These are phyloP conservation scores for maize (Zea mays) DNA, from an alignment of 176 grass and related monocot species.

Conservation along the genomic window Zm-B73-REFERENCE-NAM-5.0 NC_050100.1:34860501-34861000, in stretches of 20 bases:
- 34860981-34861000: no score
- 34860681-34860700: conserved; percentile 32
- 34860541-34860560: conserved; percentile 50
- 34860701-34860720: conserved; percentile 40
- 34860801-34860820: conserved; percentile 45
- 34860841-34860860: conserved; percentile 51
- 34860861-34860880: conserved; percentile 48
- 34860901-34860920: conserved; percentile 45
- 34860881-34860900: conserved; percentile 45
- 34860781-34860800: conserved; percentile 43
- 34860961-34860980: no score
- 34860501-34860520: conserved; percentile 47
- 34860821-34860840: conserved; percentile 37
- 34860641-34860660: conserved; percentile 43
- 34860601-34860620: conserved; percentile 42
- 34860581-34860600: conserved; percentile 43
- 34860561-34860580: conserved; percentile 38
- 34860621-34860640: conserved; percentile 46
- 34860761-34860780: conserved; percentile 45
- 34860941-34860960: no score
- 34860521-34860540: conserved; percentile 45
- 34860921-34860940: conserved; percentile 14
- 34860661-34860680: conserved; percentile 46
- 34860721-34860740: conserved; percentile 40
- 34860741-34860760: conserved; percentile 46